A percentile compares a stretch with the other conserved stretches of the same genome.
These are phyloP conservation scores for Falciphora oryzae DNA, from an alignment of 2,329 filamentous ascomycete species.

Conservation along the genomic window DNA sequence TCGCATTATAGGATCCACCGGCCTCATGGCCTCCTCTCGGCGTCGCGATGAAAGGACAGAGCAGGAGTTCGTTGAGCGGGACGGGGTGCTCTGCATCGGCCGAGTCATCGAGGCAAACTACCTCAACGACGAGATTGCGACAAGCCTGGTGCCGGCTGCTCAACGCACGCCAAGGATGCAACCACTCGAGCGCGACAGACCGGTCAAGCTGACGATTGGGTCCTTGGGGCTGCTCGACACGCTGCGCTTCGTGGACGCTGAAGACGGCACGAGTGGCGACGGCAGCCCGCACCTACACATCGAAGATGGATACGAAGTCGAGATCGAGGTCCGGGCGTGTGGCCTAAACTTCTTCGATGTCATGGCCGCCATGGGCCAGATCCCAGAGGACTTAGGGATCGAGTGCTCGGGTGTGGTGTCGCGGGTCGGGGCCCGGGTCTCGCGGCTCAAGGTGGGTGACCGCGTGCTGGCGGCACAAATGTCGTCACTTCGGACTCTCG, in stretches of 20 bases:
- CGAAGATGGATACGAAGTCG: conserved; percentile 22
- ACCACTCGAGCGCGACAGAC: neutral
- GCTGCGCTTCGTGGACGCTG: conserved; percentile 1
- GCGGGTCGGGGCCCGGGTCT: conserved; percentile 24
- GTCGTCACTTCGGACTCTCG: conserved; percentile 2
- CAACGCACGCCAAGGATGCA: neutral
- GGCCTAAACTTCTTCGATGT: conserved; percentile 36
- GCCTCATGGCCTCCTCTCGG: conserved; percentile 10
- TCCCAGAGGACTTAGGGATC: conserved; percentile 26
- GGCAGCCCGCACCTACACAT: conserved; percentile 2
- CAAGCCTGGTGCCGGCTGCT: neutral
- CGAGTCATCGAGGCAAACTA: conserved; percentile 12
- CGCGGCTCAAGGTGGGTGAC: conserved; percentile 22
- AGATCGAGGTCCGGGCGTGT: conserved; percentile 27
- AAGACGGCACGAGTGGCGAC: conserved; percentile 8
- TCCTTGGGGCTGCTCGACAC: conserved; percentile 1
- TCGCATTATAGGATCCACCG: neutral
- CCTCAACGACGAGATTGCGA: conserved; percentile 4
- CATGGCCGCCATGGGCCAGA: conserved; percentile 27
- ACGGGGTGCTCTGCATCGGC: conserved; percentile 19
- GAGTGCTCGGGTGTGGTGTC: conserved; percentile 26
- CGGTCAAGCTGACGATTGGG: neutral
- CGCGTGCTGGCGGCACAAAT: conserved; percentile 14
- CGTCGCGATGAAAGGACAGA: conserved; percentile 9
- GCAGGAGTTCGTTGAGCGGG: conserved; percentile 19